Base-by-base conservation (phyloP, 2,329 filamentous ascomycete species). In the Cordyceps militaris region DNA sequence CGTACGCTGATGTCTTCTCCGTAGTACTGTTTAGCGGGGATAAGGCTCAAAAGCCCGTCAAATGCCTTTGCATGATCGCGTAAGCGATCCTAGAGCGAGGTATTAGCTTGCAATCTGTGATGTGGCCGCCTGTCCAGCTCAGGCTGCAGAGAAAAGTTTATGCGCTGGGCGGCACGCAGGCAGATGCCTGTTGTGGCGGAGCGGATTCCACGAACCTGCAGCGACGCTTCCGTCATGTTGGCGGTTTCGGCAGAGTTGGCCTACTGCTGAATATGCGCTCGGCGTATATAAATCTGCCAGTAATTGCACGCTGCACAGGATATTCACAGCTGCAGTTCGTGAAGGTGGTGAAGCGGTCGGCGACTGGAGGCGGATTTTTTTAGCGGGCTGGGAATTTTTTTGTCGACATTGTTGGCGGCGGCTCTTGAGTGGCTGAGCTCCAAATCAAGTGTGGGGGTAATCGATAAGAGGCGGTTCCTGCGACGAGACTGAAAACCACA, bases 11-110 rank as follows among this genome's bases (percentile, higher is more conserved):
- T 88, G 69, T 96, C 91, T 70, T 92, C 85, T 57, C 87, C 89
- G 66, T 95, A 96, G 74, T 96, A 96, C 66, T 91, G 85, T 73
- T 94, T 92, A 61, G 91, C 90, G 42, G 92, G 91, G 59, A 95
- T 96, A 62, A 96, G 78, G 59, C 90, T 93, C 70, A 96, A 78
- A 53, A 96, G 78, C 47, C 90, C 90, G 73, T 95, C 88, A 67
- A 96, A 96, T 63, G 90, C 88, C 74, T 89, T 83, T 63, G 89
- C 75, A 63, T 82, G 78, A 62, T 76, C 76, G 70, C 79, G 79
- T 65, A 84, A 73, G 63, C 80, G 80, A 67, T 82, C 79, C 81
- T 84, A 61, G 61, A 43, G 32, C 23, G 19, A 24, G 7, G 32
- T 50, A 23, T 57, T 36, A 57, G 55, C 28, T 5, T 50, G 28